Evolutionary conservation across 805 yeast genomes (phyloP).

Genomic region (Metschnikowia santaceciliae): DNA sequence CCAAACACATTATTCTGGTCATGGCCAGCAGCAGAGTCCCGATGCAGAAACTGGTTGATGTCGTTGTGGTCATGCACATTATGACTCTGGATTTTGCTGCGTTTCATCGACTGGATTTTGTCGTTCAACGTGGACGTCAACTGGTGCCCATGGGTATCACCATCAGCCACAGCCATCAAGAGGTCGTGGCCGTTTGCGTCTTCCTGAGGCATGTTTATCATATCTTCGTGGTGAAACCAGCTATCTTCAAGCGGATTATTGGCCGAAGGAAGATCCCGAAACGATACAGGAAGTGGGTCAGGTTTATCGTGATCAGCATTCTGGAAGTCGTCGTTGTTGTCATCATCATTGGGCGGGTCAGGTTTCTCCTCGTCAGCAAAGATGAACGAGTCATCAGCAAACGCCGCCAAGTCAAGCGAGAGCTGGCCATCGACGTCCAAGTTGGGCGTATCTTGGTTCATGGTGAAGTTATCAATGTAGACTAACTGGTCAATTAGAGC

Average conservation of each 20-base stretch:
- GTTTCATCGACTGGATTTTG: conserved; percentile 12
- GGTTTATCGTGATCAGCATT: not conserved
- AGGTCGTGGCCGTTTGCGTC: not conserved
- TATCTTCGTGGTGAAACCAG: not conserved
- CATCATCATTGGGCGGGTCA: conserved; percentile 22
- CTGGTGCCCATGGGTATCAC: conserved; percentile 6
- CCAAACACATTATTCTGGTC: not conserved
- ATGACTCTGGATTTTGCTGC: conserved; percentile 7
- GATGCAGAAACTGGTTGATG: not conserved
- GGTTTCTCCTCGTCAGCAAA: conserved; percentile 82
- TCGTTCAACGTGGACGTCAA: conserved; percentile 9
- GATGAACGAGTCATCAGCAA: conserved; percentile 76
- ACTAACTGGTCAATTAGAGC: conserved; percentile 72
- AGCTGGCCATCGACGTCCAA: conserved; percentile 39
- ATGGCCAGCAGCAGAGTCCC: not conserved
- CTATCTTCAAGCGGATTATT: not conserved
- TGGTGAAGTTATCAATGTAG: conserved; percentile 71
- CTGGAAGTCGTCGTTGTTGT: conserved; percentile 9
- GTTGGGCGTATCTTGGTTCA: conserved; percentile 35
- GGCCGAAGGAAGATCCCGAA: not conserved
- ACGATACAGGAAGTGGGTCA: not conserved
- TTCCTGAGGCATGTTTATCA: not conserved
- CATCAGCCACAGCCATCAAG: not conserved
- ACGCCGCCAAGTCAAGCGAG: conserved; percentile 64
- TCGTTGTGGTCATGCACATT: not conserved